A percentile compares a stretch with the other conserved stretches of the same genome.
Evolutionary conservation across 352 stramenopile genomes (phyloP).

Genomic region (Phytopythium helicoides): DNA sequence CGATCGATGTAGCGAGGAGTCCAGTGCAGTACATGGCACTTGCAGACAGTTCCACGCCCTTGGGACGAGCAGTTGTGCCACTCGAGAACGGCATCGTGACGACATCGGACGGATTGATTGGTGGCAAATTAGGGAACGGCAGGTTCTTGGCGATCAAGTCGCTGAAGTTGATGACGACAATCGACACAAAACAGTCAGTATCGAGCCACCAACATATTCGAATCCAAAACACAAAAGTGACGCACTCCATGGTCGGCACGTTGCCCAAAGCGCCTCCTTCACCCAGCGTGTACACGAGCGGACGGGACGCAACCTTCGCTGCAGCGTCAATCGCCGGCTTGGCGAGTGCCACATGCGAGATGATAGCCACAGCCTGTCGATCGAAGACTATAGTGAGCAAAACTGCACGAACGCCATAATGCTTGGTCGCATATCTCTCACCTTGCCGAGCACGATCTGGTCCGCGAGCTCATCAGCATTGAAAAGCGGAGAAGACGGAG

Average conservation of each 20-base stretch:
- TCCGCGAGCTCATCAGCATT: slow-evolving; percentile 26
- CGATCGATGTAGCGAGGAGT: slow-evolving; percentile 44
- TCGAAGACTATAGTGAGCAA: neutral
- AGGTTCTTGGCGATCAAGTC: slow-evolving; percentile 31
- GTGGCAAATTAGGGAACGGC: slow-evolving; percentile 22
- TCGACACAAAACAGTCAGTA: no score
- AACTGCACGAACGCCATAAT: neutral
- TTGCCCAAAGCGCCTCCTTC: slow-evolving; percentile 5
- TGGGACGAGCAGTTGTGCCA: slow-evolving; percentile 90
- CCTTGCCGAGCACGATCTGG: slow-evolving; percentile 32
- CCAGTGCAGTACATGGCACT: slow-evolving; percentile 77
- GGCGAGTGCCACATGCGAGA: slow-evolving; percentile 30
- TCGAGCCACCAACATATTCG: no score
- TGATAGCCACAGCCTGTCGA: slow-evolving; percentile 23
- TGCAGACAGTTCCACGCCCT: slow-evolving; percentile 88
- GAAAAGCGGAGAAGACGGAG: slow-evolving; percentile 36
- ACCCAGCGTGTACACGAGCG: slow-evolving; percentile 31
- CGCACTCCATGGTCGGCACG: slow-evolving; percentile 31
- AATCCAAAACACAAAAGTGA: neutral
- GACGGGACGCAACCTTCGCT: slow-evolving; percentile 7
- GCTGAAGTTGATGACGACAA: slow-evolving; percentile 45
- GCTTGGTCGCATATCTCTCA: neutral
- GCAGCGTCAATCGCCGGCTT: slow-evolving; percentile 21
- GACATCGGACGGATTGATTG: slow-evolving; percentile 22
- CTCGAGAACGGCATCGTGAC: slow-evolving; percentile 88